Base-by-base conservation (phyloP, 2,329 filamentous ascomycete species). In the Nectriaceae sp. region DNA sequence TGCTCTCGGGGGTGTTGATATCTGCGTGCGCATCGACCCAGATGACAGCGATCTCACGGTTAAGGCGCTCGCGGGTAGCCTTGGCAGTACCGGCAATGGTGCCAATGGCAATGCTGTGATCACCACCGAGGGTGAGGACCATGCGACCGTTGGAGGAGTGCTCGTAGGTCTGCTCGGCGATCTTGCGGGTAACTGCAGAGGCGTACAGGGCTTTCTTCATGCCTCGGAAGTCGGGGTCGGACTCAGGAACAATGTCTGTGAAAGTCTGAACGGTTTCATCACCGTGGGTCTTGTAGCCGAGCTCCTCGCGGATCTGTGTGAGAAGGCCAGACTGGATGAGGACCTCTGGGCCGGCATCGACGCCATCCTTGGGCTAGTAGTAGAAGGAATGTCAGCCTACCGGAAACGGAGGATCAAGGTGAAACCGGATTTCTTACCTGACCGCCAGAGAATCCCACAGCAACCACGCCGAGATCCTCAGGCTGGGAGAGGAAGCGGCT, bases 1-100 rank as follows among this genome's bases (percentile, higher is more conserved):
- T 93, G 40, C 84, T 87, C 80, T 97, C 92, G 44, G 93, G 94
- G 2, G 89, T 91, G 75, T 99, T 99, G 77, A 99, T 97, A 71
- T 99, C 94, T 46, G 93, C 88, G 71, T 99, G 94, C 21, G 94
- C 94, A 71, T 99, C 94, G 24, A 99, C 94, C 94, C 94, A 99
- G 69, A 99, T 95, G 49, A 99, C 90, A 11, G 91, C 94, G 54
- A 97, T 85, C 62, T 97, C 93, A 47, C 87, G 80, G 38, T 77
- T 83, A 50, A 96, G 75, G 16, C 93, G 77, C 78, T 99, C 92
- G 49, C 89, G 84, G 35, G 90, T 86, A 0, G 93, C 94, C 74
- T 87, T 89, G 29, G 92, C 89, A 2, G 88, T 90, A 35, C 94
- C 94, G 21, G 88, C 87, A 60, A 99, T 84, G 40, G 90, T 96